These are phyloP conservation scores for Pterula multifida DNA, from an alignment of 1,284 basidiomycete genomes.

Conservation along the genomic window DNA sequence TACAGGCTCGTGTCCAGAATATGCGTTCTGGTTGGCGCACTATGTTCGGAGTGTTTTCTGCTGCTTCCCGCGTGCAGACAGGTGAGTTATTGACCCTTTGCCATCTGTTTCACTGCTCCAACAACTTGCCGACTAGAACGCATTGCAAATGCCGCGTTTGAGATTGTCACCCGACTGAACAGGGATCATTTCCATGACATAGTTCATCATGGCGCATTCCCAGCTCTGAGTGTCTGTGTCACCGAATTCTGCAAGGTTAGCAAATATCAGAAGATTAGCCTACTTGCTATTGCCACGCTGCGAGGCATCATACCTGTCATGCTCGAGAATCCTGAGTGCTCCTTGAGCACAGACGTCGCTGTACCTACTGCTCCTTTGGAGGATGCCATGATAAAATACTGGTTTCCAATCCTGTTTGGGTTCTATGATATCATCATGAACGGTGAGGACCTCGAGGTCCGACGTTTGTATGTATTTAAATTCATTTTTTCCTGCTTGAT, in stretches of 20 bases:
- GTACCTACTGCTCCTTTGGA: slow-evolving; percentile 35
- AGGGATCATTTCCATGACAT: slow-evolving; percentile 86
- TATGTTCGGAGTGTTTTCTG: slow-evolving; percentile 97
- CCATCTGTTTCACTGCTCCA: background rate
- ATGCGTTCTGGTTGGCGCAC: slow-evolving; percentile 98
- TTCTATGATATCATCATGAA: slow-evolving; percentile 99
- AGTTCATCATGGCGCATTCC: slow-evolving; percentile 88
- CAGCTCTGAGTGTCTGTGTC: slow-evolving; percentile 93
- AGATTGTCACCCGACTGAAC: slow-evolving; percentile 89
- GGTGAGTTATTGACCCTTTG: slow-evolving; percentile 30
- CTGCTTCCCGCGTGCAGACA: slow-evolving; percentile 88
- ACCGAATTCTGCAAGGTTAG: slow-evolving; percentile 99
- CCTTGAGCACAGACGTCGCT: slow-evolving; percentile 32
- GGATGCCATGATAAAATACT: slow-evolving; percentile 88
- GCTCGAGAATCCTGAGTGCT: slow-evolving; percentile 77
- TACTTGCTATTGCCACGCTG: slow-evolving; percentile 95
- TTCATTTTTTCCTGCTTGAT: slow-evolving; percentile 7
- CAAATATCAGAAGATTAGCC: slow-evolving; percentile 96
- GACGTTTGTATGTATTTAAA: slow-evolving; percentile 71
- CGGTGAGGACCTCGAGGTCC: slow-evolving; percentile 96
- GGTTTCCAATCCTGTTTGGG: slow-evolving; percentile 93
- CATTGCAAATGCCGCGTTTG: slow-evolving; percentile 90
- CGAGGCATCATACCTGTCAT: slow-evolving; percentile 87
- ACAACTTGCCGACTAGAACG: slow-evolving; percentile 62
- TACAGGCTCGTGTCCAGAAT: slow-evolving; percentile 89